Conservation (phyloP, 1,284 basidiomycete genomes). For the Veloporphyrellus conicus region DNA sequence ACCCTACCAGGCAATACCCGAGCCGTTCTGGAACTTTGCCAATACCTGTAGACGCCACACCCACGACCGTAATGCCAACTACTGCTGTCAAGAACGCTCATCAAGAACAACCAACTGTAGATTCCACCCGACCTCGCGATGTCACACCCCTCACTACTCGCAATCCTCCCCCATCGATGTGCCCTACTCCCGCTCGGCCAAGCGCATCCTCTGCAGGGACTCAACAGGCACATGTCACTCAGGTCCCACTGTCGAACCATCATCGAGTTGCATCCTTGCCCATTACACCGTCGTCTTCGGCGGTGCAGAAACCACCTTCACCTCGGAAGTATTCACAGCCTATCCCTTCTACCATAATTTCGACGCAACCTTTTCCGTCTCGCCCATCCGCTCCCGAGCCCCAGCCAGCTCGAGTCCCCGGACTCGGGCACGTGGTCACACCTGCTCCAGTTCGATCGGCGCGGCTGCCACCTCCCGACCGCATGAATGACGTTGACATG, state of each 20-base stretch:
- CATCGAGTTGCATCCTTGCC: slow-evolving; percentile 31
- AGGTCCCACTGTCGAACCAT: slow-evolving; percentile 22
- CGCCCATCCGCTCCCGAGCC: slow-evolving; percentile 18
- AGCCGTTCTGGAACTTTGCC: slow-evolving; percentile 13
- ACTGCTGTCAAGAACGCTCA: slow-evolving; percentile 16
- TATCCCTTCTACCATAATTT: slow-evolving; percentile 15
- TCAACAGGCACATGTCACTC: slow-evolving; percentile 22
- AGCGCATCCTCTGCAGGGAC: slow-evolving; percentile 14
- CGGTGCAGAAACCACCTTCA: slow-evolving; percentile 25
- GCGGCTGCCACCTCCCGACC: slow-evolving; percentile 17
- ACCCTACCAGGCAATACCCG: slow-evolving; percentile 20
- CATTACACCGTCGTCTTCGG: slow-evolving; percentile 12
- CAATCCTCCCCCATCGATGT: slow-evolving; percentile 17
- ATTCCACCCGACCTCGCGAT: slow-evolving; percentile 27
- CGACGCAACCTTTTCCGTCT: slow-evolving; percentile 33
- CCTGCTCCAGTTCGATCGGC: slow-evolving; percentile 21
- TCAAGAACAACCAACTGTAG: slow-evolving; percentile 21
- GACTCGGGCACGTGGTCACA: slow-evolving; percentile 19
- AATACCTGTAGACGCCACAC: slow-evolving; percentile 13
- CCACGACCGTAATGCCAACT: slow-evolving; percentile 14
- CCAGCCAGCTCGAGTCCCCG: slow-evolving; percentile 16
- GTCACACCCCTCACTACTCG: slow-evolving; percentile 15
- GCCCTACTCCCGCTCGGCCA: slow-evolving; percentile 23
- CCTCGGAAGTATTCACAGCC: slow-evolving; percentile 33
- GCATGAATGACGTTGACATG: slow-evolving; percentile 41